phyloP scores from a whole-genome alignment of 1,284 basidiomycete genomes.

The Ceratobasidium sp. region DNA sequence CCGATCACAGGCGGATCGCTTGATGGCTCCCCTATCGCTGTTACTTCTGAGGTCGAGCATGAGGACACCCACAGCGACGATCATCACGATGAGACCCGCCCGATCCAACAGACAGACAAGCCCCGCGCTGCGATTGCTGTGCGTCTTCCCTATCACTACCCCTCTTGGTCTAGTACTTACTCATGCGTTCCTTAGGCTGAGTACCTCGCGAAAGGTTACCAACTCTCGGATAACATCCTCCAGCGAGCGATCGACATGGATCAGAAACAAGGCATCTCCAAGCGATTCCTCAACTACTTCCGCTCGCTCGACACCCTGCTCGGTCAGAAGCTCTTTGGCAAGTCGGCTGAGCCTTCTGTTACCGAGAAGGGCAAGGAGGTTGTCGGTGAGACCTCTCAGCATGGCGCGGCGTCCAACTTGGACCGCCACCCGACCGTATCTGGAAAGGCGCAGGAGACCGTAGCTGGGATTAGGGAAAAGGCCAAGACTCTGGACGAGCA shows the following conservation, averaged over 20 bases:
- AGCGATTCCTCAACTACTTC: conserved; percentile 83
- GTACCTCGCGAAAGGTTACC: conserved; percentile 88
- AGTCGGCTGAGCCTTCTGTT: conserved; percentile 49
- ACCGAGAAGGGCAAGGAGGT: conserved; percentile 2
- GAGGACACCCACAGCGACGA: conserved; percentile 62
- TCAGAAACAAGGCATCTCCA: conserved; percentile 86
- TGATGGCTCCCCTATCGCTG: conserved; percentile 67
- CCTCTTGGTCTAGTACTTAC: conserved; percentile 18
- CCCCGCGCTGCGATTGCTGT: conserved; percentile 78
- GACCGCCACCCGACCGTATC: conserved; percentile 65
- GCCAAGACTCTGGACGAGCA: conserved; percentile 82
- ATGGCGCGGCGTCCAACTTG: neutral
- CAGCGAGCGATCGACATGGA: conserved; percentile 89
- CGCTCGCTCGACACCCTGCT: conserved; percentile 73
- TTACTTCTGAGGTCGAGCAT: conserved; percentile 72
- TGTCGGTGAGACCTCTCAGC: conserved; percentile 2
- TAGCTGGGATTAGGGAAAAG: conserved; percentile 69
- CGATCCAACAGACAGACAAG: conserved; percentile 80
- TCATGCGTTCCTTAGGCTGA: conserved; percentile 77
- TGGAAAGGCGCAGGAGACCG: conserved; percentile 71
- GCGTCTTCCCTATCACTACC: neutral
- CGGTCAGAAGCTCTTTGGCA: conserved; percentile 73
- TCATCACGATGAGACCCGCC: conserved; percentile 51
- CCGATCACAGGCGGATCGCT: conserved; percentile 63
- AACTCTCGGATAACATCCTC: conserved; percentile 80